A percentile compares a stretch with the other conserved stretches of the same genome.
These are phyloP conservation scores for Arthrobotrys megalospora DNA, from an alignment of 2,329 filamentous ascomycete species.

Conservation along the genomic window DNA sequence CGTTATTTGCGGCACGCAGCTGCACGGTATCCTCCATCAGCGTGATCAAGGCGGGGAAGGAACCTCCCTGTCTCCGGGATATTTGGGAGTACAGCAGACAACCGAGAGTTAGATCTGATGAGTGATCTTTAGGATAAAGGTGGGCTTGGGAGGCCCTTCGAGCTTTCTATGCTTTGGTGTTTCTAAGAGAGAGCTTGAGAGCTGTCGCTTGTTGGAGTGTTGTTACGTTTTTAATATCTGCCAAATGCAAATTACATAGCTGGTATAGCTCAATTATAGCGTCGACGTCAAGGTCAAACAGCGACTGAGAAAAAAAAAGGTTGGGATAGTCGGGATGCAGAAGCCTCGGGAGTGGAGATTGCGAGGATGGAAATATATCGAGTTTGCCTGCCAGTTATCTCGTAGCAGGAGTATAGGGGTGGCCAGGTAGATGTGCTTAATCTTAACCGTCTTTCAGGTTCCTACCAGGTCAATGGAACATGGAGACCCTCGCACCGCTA, in stretches of 20 bases:
- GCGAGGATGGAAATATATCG: constrained; percentile 8
- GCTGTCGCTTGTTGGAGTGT: constrained; percentile 26
- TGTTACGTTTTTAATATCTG: constrained; percentile 32
- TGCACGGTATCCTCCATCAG: constrained; percentile 57
- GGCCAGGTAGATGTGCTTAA: neutral
- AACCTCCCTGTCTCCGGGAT: constrained; percentile 34
- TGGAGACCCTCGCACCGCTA: constrained; percentile 12
- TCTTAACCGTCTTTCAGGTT: neutral
- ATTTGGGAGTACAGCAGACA: constrained; percentile 6
- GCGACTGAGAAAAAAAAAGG: neutral
- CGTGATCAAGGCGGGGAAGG: constrained; percentile 4
- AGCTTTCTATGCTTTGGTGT: neutral
- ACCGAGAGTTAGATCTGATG: constrained; percentile 18
- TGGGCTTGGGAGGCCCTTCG: constrained; percentile 4
- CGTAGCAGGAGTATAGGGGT: constrained; percentile 5
- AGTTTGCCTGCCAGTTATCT: constrained; percentile 6
- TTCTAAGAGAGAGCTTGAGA: neutral
- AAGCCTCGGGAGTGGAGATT: constrained; percentile 2
- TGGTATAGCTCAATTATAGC: neutral
- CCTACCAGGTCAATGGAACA: constrained; percentile 12
- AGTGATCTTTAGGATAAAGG: constrained; percentile 25
- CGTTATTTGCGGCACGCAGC: constrained; percentile 43
- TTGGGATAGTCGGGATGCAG: constrained; percentile 3
- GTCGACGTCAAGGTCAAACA: constrained; percentile 21
- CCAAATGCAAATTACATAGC: constrained; percentile 3